These are phyloP conservation scores for Glaciozyma martinii DNA, from an alignment of 768 basidiomycete genomes.

Conservation along the genomic window DNA sequence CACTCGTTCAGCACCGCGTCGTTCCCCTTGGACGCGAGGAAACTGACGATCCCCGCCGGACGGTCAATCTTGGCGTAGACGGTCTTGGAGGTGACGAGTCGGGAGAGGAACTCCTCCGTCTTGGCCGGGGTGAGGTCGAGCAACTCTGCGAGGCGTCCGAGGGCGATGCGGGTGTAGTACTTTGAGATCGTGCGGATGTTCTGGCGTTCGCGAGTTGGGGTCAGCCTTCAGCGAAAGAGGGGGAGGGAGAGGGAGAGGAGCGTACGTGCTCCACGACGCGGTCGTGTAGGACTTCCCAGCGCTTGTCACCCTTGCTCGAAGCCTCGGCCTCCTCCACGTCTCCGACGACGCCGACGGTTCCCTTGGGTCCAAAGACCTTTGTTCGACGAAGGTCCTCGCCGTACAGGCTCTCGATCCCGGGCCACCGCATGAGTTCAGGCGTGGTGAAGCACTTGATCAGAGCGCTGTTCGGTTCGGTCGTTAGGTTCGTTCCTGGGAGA, in stretches of 20 bases:
- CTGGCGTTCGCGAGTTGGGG: conserved; percentile 45
- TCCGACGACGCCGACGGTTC: conserved; percentile 29
- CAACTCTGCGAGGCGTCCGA: conserved; percentile 69
- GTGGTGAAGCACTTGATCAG: conserved; percentile 90
- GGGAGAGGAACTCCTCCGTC: conserved; percentile 80
- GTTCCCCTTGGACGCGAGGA: conserved; percentile 62
- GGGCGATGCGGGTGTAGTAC: conserved; percentile 89
- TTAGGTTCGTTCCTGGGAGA: neutral
- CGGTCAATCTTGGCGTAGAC: conserved; percentile 92
- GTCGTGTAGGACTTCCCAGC: conserved; percentile 91
- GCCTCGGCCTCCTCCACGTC: conserved; percentile 39
- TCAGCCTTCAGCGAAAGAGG: neutral
- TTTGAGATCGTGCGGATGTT: conserved; percentile 89
- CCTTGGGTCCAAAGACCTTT: conserved; percentile 57
- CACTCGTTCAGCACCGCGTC: conserved; percentile 97
- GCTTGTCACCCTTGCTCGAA: conserved; percentile 46
- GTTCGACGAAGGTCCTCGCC: conserved; percentile 73
- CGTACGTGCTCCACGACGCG: conserved; percentile 93
- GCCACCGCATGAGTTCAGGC: conserved; percentile 91
- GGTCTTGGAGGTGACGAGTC: conserved; percentile 81
- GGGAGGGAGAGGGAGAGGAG: conserved; percentile 18
- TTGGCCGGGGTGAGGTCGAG: conserved; percentile 72
- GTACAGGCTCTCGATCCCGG: conserved; percentile 79
- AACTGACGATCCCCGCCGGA: conserved; percentile 78
- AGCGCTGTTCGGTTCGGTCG: conserved; percentile 52